Evolutionary conservation across 768 basidiomycete genomes (phyloP), one percentile per base, ranked within the genome.

Genomic region (Boletales sp.): DNA sequence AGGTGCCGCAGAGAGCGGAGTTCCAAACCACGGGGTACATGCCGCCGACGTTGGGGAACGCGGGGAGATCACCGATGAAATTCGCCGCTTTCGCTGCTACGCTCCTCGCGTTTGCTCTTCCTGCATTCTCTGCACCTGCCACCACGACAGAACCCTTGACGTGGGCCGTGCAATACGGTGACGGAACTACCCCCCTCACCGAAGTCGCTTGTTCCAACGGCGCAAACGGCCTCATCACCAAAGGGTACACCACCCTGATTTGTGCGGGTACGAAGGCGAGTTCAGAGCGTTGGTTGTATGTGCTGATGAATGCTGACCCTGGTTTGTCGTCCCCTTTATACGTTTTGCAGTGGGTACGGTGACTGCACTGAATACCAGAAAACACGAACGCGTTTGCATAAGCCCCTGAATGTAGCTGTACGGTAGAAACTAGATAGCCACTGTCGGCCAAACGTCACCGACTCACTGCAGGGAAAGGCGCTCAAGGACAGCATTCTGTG

Each of bases 131-230:
- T 18, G 49, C 54, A 40, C 24, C 24, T 27, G 6, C 24, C 5
- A 27, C 24, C 24, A 27, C 7, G 24, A 37, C 42, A 10, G 32
- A 38, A 0, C 2, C 21, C 4, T 48, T 70, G 14, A 59, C 66
- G 38, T 71, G 64, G 39, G 68, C 70, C 56, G 58, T 32, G 6
- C 54, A 45, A 18, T 73, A 70, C 46, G 71, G 69, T 53, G 42
- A 68, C 4, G 4, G 58, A 19, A 29, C 42, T 18, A 32, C 45
- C n/a, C 47, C 62, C 5, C 54, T 68, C 37, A 0, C 41, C 4
- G 21, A 24, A 1, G 51, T 71, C 36, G 62, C 72, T 2, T 72
- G 71, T 41, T 71, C 72, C 2, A 13, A 67, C 36, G 72, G 71
- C 13, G 2, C 21, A 12, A 50, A 72, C 40, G 70, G 68, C 11